phyloP scores from a whole-genome alignment of 345 rosid species.

The Populus alba region DNA sequence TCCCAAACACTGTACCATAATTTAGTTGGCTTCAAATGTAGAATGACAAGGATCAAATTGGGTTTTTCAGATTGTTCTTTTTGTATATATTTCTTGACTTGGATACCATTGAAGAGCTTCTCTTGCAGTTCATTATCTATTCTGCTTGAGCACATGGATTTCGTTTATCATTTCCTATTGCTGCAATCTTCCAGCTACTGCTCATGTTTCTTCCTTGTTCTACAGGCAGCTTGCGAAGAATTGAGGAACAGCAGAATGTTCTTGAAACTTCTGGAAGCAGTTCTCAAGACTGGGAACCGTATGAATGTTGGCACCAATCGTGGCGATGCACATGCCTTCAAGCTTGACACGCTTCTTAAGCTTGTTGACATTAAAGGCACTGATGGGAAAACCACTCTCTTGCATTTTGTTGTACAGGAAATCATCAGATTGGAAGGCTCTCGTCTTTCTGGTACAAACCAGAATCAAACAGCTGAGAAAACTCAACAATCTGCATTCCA shows the following conservation, averaged over 20 bases:
- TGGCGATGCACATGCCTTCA: constrained; percentile 92
- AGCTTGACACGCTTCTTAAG: constrained; percentile 88
- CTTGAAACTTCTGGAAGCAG: constrained; percentile 88
- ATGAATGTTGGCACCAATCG: constrained; percentile 95
- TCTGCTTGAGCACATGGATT: neutral
- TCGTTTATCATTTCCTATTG: neutral
- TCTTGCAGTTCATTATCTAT: neutral
- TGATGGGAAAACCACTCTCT: constrained; percentile 83
- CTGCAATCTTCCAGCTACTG: constrained; percentile 13
- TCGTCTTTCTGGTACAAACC: constrained; percentile 37
- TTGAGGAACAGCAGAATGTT: constrained; percentile 77
- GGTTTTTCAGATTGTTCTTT: neutral
- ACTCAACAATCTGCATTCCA: constrained; percentile 42
- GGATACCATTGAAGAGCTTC: neutral
- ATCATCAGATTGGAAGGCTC: constrained; percentile 81
- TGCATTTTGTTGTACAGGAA: constrained; percentile 94
- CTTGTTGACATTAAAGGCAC: constrained; percentile 82
- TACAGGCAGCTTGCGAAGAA: constrained; percentile 76
- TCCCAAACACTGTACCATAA: neutral
- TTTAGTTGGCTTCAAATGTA: neutral
- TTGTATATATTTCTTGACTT: neutral
- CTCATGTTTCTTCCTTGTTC: constrained; percentile 2
- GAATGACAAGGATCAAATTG: neutral
- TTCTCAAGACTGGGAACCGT: constrained; percentile 85
- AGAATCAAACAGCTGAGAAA: constrained; percentile 29